Base-by-base conservation (phyloP, 306 rosid species). In the Leucaena leucocephala region DNA sequence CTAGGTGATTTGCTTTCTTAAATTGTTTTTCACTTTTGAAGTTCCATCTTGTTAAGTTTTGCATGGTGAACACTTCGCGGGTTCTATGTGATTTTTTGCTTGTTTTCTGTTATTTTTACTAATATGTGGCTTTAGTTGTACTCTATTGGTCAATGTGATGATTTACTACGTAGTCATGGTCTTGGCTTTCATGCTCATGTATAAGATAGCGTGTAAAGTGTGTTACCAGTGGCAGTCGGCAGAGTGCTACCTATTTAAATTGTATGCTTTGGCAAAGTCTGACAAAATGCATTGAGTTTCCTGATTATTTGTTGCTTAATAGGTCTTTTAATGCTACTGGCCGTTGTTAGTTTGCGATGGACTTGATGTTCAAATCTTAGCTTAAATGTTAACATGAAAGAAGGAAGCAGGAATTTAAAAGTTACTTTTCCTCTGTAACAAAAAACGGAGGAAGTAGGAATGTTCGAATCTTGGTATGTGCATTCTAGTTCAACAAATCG, bases 1-100 rank as follows among this genome's bases (percentile, higher is more conserved):
- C 98, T 19, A 90, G 96, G 97, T 92, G 34, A 35, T 61, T 78
- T 68, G 55, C 2, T 15, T 49, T 72, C 21, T 16, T 17, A 7
- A 54, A 36, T 44, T 12, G 10, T n/a, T 14, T 49, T 22, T 21
- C 19, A 6, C 11, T 17, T 44, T 77, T 52, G 44, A 38, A 54
- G 35, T 33, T 52, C 46, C 5, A 13, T 16, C 33, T 67, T 4
- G 36, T 7, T 55, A 11, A 34, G 59, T 42, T 40, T 15, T 40
- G 38, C 34, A 43, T 33, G 44, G 48, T 75, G 43, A 12, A 50
- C 11, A 76, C 49, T 76, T 54, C 12, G 69, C 12, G 39, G 49
- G 35, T 54, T 55, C 39, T n/a, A 39, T 54, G 17, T 4, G 17
- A 6, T 64, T 42, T 76, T 4, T 61, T 76, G 49, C 27, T 27